phyloP scores from a whole-genome alignment of 768 basidiomycete genomes.

The Boletellus ananas region DNA sequence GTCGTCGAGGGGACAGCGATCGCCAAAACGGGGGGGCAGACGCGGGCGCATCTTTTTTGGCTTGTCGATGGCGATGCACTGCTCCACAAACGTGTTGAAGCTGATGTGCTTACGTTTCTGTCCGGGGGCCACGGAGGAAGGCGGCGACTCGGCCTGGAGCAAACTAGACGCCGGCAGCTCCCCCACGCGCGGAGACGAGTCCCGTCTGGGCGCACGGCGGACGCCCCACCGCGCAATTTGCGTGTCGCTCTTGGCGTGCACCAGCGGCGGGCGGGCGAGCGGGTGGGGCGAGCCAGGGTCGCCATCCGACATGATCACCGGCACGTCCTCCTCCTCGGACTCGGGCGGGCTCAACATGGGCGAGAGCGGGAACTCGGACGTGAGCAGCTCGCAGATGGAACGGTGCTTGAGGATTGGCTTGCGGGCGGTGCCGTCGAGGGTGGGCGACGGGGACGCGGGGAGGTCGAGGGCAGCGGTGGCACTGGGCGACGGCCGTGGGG shows the following conservation, averaged over 20 bases:
- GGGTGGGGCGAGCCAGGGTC: conserved; percentile 7
- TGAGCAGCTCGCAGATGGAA: conserved; percentile 85
- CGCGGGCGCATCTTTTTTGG: conserved; percentile 40
- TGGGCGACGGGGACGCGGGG: conserved; percentile 32
- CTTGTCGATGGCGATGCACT: conserved; percentile 88
- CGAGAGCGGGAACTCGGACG: conserved; percentile 61
- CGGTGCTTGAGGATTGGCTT: conserved; percentile 98
- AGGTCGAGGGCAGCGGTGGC: conserved; percentile 36
- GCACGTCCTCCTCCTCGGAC: conserved; percentile 43
- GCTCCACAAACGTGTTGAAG: conserved; percentile 98
- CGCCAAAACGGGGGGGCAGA: conserved; percentile 24
- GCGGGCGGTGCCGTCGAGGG: conserved; percentile 26
- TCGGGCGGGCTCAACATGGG: conserved; percentile 61
- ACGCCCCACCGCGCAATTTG: conserved; percentile 60
- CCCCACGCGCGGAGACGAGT: conserved; percentile 65
- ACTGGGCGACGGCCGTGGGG: conserved; percentile 41
- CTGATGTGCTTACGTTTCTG: conserved; percentile 85
- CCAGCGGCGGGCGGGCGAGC: conserved; percentile 49
- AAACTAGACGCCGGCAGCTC: conserved; percentile 10
- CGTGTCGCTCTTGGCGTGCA: conserved; percentile 88
- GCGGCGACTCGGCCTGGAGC: conserved; percentile 19
- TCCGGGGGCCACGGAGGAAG: conserved; percentile 10
- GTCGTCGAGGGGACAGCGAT: conserved; percentile 40
- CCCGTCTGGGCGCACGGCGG: conserved; percentile 48
- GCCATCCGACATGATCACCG: conserved; percentile 20